Percentiles rank a stretch among this genome's conserved stretches.
phyloP scores from a whole-genome alignment of 164 flowering plant genomes.

The Nymphaea thermarum region DNA sequence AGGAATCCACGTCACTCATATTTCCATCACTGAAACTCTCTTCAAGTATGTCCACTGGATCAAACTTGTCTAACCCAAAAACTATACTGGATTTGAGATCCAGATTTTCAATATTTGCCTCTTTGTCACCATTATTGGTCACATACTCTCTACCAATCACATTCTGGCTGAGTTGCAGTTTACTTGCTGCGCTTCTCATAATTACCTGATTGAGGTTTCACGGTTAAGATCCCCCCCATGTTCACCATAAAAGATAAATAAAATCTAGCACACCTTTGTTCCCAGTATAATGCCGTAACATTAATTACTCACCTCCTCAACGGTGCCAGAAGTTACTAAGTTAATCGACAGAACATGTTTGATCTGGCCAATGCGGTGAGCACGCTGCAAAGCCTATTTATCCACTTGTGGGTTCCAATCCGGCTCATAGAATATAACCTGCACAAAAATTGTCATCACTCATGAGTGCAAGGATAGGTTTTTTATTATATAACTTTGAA shows the following conservation, averaged over 20 bases:
- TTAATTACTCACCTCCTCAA: conserved; percentile 59
- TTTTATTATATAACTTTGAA: no score
- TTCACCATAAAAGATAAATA: no score
- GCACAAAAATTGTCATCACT: background rate
- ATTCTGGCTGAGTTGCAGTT: conserved; percentile 68
- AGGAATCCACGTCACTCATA: conserved; percentile 25
- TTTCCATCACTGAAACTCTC: conserved; percentile 29
- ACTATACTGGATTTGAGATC: conserved; percentile 58
- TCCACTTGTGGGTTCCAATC: conserved; percentile 99
- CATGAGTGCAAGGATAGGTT: no score
- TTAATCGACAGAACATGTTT: conserved; percentile 76
- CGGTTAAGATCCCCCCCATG: no score
- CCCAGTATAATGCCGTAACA: no score
- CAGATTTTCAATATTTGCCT: conserved; percentile 33
- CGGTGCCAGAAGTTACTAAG: conserved; percentile 46
- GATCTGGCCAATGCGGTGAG: conserved; percentile 86
- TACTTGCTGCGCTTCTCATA: conserved; percentile 73
- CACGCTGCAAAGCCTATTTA: conserved; percentile 89
- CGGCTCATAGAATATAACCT: conserved; percentile 98
- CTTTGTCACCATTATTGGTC: conserved; percentile 28
- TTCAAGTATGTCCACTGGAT: conserved; percentile 30
- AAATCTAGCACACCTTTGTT: no score
- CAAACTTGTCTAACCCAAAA: conserved; percentile 68
- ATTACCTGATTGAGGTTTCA: conserved; percentile 35
- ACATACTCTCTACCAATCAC: conserved; percentile 49